Evolutionary conservation across 805 yeast genomes (phyloP), one percentile per base, ranked within the genome.

Genomic region (Grigorovia humatica): DNA sequence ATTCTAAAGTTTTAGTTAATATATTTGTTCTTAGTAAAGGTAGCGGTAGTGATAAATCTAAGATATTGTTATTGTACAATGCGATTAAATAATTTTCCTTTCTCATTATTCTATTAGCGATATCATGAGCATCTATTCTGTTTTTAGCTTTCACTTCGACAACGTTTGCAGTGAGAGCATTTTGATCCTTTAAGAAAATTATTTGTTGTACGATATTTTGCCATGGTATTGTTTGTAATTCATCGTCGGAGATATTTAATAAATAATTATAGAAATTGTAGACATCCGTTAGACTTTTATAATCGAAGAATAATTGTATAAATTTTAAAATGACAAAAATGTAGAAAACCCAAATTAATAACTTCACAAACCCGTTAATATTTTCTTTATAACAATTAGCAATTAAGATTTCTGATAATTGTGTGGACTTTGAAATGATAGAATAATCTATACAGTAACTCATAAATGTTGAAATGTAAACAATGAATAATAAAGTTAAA

Each of bases 81-180:
- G 97, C 96, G 63, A 93, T 88, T 75, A 89, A 76, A 66, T 90
- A 93, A 64, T 93, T 93, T 54, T 93, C 99, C 58, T 83, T 87
- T 54, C 99, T 74, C 99, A 93, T 90, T 52, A 93, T 85, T 53
- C 99, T 74, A 64, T 93, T 95, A 13, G 97, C 98, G 49, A 93
- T 87, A 60, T 85, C 93, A 66, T 90, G 96, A 4, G 98, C 96
- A 61, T 87, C 91, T 50, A 93, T 74, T 56, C 90, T 74, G 49
- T 81, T 79, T 60, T 85, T 85, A 1, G 89, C 81, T 54, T 79
- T 82, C 53, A 81, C 73, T 62, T 85, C 90, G 1, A 71, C 66
- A 17, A 66, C 74, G 54, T 73, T 74, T 9, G 73, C 71, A 15
- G 71, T 72, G 38, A 69, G 70, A 7, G 93, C 88, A 67, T 89